Evolutionary conservation across 768 basidiomycete species (phyloP).

Genomic region (Royoungia palumana): DNA sequence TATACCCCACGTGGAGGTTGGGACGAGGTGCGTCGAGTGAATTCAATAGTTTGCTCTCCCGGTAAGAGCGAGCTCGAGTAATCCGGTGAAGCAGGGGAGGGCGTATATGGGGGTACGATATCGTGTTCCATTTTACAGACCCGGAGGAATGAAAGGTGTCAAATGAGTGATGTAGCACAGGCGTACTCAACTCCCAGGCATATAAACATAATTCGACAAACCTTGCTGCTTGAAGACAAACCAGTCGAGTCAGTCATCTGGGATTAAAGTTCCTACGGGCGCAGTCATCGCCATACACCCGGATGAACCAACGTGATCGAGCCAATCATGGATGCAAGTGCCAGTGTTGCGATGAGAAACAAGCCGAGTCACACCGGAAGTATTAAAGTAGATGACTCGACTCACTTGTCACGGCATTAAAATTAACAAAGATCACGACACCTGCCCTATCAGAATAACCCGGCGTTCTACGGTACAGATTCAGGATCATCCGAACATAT

Average conservation of each 20-base stretch:
- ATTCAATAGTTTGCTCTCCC: constrained; percentile 51
- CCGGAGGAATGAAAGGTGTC: not conserved
- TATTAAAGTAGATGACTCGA: too few relatives aligned
- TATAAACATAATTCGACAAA: not conserved
- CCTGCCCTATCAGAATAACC: too few relatives aligned
- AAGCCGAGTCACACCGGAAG: too few relatives aligned
- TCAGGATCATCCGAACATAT: too few relatives aligned
- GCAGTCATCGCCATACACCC: too few relatives aligned
- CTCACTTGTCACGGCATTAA: not conserved
- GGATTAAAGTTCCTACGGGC: not conserved
- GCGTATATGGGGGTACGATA: constrained; percentile 48
- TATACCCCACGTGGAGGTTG: constrained; percentile 17
- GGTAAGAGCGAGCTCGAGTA: constrained; percentile 51
- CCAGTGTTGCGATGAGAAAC: too few relatives aligned
- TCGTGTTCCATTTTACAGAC: constrained; percentile 7
- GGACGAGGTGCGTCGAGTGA: constrained; percentile 29
- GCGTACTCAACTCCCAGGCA: not conserved
- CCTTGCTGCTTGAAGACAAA: not conserved
- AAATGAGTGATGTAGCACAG: not conserved
- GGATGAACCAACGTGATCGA: too few relatives aligned
- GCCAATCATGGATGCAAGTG: too few relatives aligned
- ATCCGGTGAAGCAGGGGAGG: constrained; percentile 47
- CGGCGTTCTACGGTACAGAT: too few relatives aligned
- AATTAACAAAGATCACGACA: too few relatives aligned
- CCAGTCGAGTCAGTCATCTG: constrained; percentile 3